Evolutionary conservation across 257 asterid species (phyloP).

Genomic region (Forsythia viridissima): DNA sequence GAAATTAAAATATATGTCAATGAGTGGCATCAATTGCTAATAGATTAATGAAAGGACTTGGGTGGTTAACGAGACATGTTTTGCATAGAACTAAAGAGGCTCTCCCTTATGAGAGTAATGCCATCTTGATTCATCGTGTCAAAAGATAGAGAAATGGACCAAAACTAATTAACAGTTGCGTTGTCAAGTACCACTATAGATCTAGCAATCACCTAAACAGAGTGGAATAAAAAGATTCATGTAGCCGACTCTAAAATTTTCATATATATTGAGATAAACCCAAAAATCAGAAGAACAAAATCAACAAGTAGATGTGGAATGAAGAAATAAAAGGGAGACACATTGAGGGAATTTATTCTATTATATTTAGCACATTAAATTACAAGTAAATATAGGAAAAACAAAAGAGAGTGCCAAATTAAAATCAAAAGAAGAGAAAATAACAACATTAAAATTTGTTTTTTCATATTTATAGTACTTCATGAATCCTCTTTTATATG

Average conservation of each 20-base stretch:
- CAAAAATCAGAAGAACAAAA: background rate
- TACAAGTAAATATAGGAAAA: background rate
- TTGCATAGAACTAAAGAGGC: background rate
- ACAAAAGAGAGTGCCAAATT: background rate
- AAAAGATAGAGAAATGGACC: background rate
- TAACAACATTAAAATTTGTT: background rate
- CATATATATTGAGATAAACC: background rate
- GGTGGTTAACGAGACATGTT: background rate
- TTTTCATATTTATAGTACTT: background rate
- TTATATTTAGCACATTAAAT: background rate
- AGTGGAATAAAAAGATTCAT: background rate
- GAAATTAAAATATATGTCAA: no score
- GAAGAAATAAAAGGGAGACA: background rate
- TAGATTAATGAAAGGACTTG: no score
- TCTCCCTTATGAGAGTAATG: background rate
- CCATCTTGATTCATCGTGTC: background rate
- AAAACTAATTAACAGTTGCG: background rate
- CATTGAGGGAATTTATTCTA: background rate
- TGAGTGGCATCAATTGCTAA: no score
- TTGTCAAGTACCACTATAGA: background rate
- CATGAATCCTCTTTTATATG: conserved; percentile 7
- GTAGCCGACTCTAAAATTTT: background rate
- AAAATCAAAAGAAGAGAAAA: background rate
- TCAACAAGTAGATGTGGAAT: background rate
- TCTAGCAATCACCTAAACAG: background rate